Evolutionary conservation across 2,329 filamentous ascomycete species (phyloP), one percentile per base, ranked within the genome.

Genomic region (Aspergillus intermedius): DNA sequence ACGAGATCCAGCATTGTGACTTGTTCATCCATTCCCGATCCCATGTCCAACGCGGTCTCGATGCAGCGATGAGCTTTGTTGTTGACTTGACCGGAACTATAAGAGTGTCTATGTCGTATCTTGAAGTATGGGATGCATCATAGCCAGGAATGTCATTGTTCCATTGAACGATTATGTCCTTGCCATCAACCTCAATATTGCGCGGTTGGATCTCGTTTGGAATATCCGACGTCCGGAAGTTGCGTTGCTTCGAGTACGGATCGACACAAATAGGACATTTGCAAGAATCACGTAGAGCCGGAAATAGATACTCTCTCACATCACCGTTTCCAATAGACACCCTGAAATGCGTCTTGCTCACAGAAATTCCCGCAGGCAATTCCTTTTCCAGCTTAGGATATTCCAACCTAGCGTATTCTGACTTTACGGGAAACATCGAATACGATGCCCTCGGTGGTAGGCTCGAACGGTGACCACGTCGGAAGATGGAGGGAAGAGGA

Each of bases 181-280:
- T 57, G 13, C 65, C 60, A 17, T 71, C 57, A 46, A 67, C 59
- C 28, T 66, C 52, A 30, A 75, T 51, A 21, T 66, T 50, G 32
- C 64, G 59, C 4, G 71, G 65, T 12, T 55, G 45, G 42, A 84
- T 77, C 28, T 73, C 52, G 7, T 56, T 25, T 0, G 83, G 80
- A 39, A 89, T 83, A 45, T 88, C 82, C 17, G 74, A 73, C 1
- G 82, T 83, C 47, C 78, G 77, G 65, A 87, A 87, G 34, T 68
- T 77, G 62, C 82, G 80, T 53, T 84, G 80, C 41, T 79, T 80
- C 1, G 81, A 83, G n/a, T 77, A 72, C 1, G 71, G 68, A 52
- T 82, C 77, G 46, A 78, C 71, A 61, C 81, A 84, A 9, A 57
- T 57, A 0, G 63, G 49, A 56, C 81, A 84, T 32, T 67, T 62